phyloP scores from a whole-genome alignment of 2,329 filamentous ascomycete species.

The Colletotrichum lindemuthianum region DNA sequence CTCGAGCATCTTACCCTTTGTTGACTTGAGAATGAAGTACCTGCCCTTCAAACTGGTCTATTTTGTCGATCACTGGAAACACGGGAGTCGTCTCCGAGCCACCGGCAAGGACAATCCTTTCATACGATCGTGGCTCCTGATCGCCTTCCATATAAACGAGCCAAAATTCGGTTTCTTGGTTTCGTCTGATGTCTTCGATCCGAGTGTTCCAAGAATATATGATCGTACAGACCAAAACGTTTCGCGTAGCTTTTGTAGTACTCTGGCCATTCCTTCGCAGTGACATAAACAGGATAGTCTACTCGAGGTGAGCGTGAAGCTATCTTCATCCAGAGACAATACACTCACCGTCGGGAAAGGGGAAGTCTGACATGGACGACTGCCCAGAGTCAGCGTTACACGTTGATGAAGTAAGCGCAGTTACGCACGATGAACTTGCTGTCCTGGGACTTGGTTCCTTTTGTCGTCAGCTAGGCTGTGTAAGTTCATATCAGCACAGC shows the following conservation, averaged over 20 bases:
- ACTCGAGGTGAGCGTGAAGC: no score
- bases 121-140: constrained; percentile 33
- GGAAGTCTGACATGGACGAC: constrained; percentile 40
- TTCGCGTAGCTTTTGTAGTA: constrained; percentile 40
- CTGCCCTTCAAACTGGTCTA: constrained; percentile 37
- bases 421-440: constrained; percentile 41
- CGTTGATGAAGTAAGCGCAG: background rate
- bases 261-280: constrained; percentile 16
- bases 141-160: constrained; percentile 34
- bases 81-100: constrained; percentile 37
- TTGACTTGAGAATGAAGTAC: constrained; percentile 40
- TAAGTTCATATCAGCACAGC: background rate
- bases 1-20: constrained; percentile 35
- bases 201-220: constrained; percentile 36
- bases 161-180: constrained; percentile 35
- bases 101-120: constrained; percentile 40
- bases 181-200: constrained; percentile 33
- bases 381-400: background rate
- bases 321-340: background rate
- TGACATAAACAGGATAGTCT: constrained; percentile 5
- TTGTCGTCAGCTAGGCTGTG: background rate
- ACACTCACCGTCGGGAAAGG: constrained; percentile 37
- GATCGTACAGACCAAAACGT: constrained; percentile 35
- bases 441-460: constrained; percentile 32
- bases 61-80: constrained; percentile 36